Base-by-base conservation (phyloP, 306 rosid species). In the Trifolium pratense region DNA sequence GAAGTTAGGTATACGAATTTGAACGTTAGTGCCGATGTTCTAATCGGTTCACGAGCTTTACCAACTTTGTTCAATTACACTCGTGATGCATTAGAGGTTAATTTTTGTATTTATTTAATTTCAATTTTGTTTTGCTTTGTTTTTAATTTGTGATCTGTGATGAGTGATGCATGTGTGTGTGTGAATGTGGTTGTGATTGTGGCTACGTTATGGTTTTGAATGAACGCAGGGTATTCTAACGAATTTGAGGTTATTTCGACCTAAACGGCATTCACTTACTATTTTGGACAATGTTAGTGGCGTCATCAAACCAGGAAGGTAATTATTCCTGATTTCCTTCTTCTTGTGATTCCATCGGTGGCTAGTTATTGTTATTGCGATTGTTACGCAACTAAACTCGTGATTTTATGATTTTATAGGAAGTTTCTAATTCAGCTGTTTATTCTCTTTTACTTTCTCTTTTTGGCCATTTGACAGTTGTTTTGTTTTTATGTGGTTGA, bases 261-360 rank as follows among this genome's bases (percentile, higher is more conserved):
- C 90, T 1, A 70, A 85, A 51, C 64, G 85, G 76, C 86, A 84
- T 58, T 71, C 92, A 13, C 82, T 92, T 73, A 81, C 84, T 21
- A 86, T 92, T 64, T 82, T 92, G 81, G 75, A 90, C 58, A 75
- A 81, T 48, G 46, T 87, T 13, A 87, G 79, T 20, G 98, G 98
- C 25, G 73, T 84, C 32, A 77, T 92, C 68, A 87, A 87, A 75
- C 97, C 97, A 3, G 85, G 96, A 88, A 88, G 96, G 98, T 92
- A 46, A 43, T 17, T 2, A 17, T 46, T 51, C 5, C 32, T 29
- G 15, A 56, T 34, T 11, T 17, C 31, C 7, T 56, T 9, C 29
- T 14, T 57, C 17, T n/a, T 14, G 6, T 7, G 4, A 26, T 69
- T 37, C 13, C 39, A 9, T 45, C 0, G 0, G 25, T 46, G 46